Conservation (phyloP, 2,329 filamentous ascomycete species). For the Nigrospora osmanthi region DNA sequence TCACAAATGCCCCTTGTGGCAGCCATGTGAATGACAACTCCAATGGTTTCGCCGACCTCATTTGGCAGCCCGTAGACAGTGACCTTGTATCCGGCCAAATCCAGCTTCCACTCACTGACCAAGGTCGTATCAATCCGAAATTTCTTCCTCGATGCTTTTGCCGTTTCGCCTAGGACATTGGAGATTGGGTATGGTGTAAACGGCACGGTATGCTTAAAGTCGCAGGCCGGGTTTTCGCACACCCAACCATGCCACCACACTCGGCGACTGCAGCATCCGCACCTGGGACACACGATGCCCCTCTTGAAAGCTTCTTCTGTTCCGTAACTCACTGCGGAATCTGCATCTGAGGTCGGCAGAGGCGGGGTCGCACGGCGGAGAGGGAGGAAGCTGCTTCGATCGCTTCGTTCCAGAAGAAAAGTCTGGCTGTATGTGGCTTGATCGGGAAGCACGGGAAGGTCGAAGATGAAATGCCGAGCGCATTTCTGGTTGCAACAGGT, state of each 20-base stretch:
- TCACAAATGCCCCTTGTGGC: constrained; percentile 44
- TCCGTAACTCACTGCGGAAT: constrained; percentile 25
- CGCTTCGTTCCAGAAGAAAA: constrained; percentile 48
- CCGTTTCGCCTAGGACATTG: constrained; percentile 5
- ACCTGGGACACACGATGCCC: constrained; percentile 60
- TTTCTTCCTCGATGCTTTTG: too few relatives aligned
- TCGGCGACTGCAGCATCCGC: constrained; percentile 53
- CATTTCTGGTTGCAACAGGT: constrained; percentile 31
- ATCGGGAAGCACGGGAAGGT: constrained; percentile 14
- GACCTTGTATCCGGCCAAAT: constrained; percentile 15
- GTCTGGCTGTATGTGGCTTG: constrained; percentile 41
- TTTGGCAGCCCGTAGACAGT: constrained; percentile 38
- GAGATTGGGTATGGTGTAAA: constrained; percentile 12
- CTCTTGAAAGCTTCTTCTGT: constrained; percentile 44
- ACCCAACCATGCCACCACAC: constrained; percentile 54
- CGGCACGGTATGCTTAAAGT: constrained; percentile 30
- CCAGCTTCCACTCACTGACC: constrained; percentile 4
- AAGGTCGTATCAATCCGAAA: neutral
- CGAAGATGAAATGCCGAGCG: constrained; percentile 36
- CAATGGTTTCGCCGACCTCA: constrained; percentile 31
- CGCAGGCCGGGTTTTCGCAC: constrained; percentile 45
- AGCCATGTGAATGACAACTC: constrained; percentile 47
- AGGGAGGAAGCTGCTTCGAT: constrained; percentile 27
- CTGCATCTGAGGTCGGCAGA: constrained; percentile 9
- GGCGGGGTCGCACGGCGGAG: constrained; percentile 28